A percentile compares a stretch with the other conserved stretches of the same genome.
phyloP scores from a whole-genome alignment of 106 monocot genomes.

The Phalaenopsis equestris region DNA sequence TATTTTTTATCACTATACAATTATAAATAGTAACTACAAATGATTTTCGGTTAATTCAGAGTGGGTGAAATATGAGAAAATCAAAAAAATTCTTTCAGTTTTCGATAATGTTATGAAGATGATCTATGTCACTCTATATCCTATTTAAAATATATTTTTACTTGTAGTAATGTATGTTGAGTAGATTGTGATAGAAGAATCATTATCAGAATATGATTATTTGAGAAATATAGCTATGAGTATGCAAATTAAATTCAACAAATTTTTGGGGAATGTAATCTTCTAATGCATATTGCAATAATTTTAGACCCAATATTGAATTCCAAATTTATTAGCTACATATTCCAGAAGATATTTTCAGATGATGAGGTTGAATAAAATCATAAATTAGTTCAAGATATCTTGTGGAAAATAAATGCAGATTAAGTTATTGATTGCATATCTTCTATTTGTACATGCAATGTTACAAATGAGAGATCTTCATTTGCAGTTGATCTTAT shows the following conservation, averaged over 20 bases:
- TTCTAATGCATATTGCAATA: conserved; percentile 1
- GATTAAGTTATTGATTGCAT: no score
- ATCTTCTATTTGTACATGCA: no score
- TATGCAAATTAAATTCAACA: conserved; percentile 1
- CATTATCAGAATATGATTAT: background rate
- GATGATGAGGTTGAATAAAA: background rate
- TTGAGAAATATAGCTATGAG: background rate
- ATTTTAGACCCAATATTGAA: conserved; percentile 2
- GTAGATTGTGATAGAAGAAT: background rate
- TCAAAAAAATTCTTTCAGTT: background rate
- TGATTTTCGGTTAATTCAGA: background rate
- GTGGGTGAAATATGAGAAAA: background rate
- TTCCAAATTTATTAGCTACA: background rate
- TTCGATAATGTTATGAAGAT: background rate
- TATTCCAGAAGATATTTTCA: background rate
- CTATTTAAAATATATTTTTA: background rate
- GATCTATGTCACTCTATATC: background rate
- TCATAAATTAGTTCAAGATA: background rate
- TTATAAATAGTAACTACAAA: background rate
- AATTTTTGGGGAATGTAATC: conserved; percentile 7
- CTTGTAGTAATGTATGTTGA: background rate
- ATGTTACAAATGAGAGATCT: no score
- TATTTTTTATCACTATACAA: background rate
- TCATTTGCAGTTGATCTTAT: no score
- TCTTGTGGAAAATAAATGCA: no score